Conservation (phyloP, 805 yeast genomes). For the Lipomyces kockii region DNA sequence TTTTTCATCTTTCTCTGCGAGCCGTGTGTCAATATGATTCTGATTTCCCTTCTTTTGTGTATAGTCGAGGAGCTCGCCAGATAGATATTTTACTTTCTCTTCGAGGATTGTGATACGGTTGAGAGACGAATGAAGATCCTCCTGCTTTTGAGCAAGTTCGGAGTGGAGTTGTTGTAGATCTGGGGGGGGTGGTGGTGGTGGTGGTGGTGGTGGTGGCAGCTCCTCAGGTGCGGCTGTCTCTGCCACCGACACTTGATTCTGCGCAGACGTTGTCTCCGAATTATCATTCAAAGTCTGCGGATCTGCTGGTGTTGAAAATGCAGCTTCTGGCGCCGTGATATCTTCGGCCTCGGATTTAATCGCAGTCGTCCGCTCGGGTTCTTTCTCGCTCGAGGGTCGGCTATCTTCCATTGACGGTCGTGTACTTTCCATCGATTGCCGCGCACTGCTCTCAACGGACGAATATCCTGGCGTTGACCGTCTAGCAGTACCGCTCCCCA, state of each 20-base stretch:
- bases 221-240: background rate
- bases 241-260: constrained; percentile 1
- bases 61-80: constrained; percentile 37
- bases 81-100: constrained; percentile 43
- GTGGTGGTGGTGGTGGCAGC: background rate
- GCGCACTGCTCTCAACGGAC: constrained; percentile 1
- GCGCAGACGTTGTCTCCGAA: background rate
- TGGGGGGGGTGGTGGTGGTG: background rate
- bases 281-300: background rate
- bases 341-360: background rate
- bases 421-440: constrained; percentile 3
- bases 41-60: constrained; percentile 24
- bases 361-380: background rate
- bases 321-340: background rate
- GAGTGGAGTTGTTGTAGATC: constrained; percentile 3
- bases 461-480: background rate
- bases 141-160: constrained; percentile 29
- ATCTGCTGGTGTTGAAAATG: background rate
- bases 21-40: constrained; percentile 23
- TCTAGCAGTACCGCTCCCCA: background rate
- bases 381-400: background rate
- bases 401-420: background rate
- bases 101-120: constrained; percentile 39
- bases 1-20: constrained; percentile 59
- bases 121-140: constrained; percentile 28